Percentiles rank a stretch among this genome's conserved stretches.
phyloP scores from a whole-genome alignment of 768 basidiomycete species.

The Lepiota brunneoincarnata region DNA sequence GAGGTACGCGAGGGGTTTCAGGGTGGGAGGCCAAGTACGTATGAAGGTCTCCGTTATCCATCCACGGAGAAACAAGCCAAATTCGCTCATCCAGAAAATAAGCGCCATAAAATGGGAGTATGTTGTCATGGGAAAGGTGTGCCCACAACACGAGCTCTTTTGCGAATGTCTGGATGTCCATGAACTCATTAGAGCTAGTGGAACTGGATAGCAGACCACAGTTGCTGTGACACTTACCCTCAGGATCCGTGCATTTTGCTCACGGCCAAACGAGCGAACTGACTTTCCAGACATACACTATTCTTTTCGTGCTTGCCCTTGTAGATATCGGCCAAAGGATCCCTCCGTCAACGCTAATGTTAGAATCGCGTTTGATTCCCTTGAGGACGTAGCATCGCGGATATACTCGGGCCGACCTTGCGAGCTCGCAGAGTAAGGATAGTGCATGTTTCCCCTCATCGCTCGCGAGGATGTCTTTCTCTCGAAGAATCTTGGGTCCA shows the following conservation, averaged over 20 bases:
- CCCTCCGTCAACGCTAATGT: not conserved
- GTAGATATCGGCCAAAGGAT: not conserved
- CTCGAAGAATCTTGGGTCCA: not conserved
- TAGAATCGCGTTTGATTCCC: not conserved
- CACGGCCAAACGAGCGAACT: slow-evolving; percentile 2
- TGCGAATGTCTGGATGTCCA: not conserved
- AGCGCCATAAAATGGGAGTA: slow-evolving; percentile 34
- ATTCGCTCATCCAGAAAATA: slow-evolving; percentile 15
- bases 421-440: not conserved
- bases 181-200: not conserved
- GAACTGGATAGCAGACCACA: no score
- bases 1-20: slow-evolving; percentile 8
- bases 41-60: slow-evolving; percentile 16
- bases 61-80: slow-evolving; percentile 20
- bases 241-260: not conserved
- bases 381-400: not conserved
- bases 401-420: not conserved
- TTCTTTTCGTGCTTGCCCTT: not conserved
- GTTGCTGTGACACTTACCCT: not conserved
- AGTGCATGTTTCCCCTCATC: not conserved
- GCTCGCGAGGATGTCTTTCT: not conserved
- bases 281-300: not conserved
- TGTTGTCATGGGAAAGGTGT: slow-evolving; percentile 29
- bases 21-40: slow-evolving; percentile 13
- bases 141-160: slow-evolving; percentile 31